Conservation (phyloP, 2,329 filamentous ascomycete genomes). For the Achaetomium macrosporum region DNA sequence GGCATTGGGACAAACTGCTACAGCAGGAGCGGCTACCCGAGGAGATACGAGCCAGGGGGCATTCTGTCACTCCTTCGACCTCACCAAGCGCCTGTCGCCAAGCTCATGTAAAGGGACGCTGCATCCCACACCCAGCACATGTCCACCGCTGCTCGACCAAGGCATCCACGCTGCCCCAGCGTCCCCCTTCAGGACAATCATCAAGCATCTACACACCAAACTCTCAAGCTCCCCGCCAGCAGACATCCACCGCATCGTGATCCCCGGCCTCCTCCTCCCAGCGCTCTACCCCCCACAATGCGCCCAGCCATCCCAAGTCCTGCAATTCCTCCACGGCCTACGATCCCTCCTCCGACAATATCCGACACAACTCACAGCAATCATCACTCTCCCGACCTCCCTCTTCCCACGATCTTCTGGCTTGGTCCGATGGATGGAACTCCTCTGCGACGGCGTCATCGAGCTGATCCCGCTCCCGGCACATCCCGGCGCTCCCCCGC, state of each 20-base stretch:
- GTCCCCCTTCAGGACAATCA: conserved; percentile 59
- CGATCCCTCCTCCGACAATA: conserved; percentile 68
- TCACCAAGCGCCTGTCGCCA: conserved; percentile 56
- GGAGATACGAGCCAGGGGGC: conserved; percentile 27
- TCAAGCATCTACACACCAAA: conserved; percentile 51
- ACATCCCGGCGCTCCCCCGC: conserved; percentile 42
- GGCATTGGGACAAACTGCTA: conserved; percentile 53
- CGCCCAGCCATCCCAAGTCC: conserved; percentile 63
- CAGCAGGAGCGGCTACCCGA: conserved; percentile 20
- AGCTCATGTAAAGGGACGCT: conserved; percentile 46
- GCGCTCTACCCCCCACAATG: conserved; percentile 67
- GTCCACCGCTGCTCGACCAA: conserved; percentile 31
- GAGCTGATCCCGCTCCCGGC: conserved; percentile 72
- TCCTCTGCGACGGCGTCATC: conserved; percentile 76
- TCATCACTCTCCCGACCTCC: conserved; percentile 73
- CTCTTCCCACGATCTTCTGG: conserved; percentile 72
- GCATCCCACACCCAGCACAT: conserved; percentile 44
- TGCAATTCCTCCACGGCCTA: conserved; percentile 77
- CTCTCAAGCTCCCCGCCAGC: conserved; percentile 52
- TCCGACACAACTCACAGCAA: conserved; percentile 57
- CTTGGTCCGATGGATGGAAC: conserved; percentile 78
- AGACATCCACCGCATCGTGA: conserved; percentile 70
- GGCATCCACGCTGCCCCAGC: conserved; percentile 20
- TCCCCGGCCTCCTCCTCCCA: conserved; percentile 85
- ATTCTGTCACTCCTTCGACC: conserved; percentile 71